phyloP scores from a whole-genome alignment of 2,329 filamentous ascomycete species.

The Sporothrix brasiliensis region DNA sequence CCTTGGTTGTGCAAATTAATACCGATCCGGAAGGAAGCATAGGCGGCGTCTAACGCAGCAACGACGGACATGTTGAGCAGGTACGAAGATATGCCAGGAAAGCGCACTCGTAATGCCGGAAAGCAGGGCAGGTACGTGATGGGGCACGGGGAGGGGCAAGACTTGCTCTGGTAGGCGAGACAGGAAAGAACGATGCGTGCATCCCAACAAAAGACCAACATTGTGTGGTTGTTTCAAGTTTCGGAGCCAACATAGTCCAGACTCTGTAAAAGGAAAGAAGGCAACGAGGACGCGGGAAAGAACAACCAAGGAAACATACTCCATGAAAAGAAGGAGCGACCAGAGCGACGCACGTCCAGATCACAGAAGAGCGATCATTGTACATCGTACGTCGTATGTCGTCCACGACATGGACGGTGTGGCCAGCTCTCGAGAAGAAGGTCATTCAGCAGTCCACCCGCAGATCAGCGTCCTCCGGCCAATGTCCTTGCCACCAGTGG shows the following conservation, averaged over 20 bases:
- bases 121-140: not conserved
- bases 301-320: not conserved
- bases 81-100: not conserved
- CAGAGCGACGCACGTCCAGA: slow-evolving; percentile 7
- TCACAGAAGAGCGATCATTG: too few species aligned
- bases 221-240: slow-evolving; percentile 20
- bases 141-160: not conserved
- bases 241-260: not conserved
- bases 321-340: not conserved
- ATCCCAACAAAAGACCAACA: too few species aligned
- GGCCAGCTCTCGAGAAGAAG: not conserved
- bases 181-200: not conserved
- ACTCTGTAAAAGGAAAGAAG: slow-evolving; percentile 13
- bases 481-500: slow-evolving; percentile 24
- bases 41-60: not conserved
- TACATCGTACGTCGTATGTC: not conserved
- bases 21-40: slow-evolving; percentile 25
- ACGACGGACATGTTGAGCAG: not conserved
- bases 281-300: not conserved
- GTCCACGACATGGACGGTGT: not conserved
- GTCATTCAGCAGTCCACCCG: not conserved
- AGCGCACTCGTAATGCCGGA: not conserved
- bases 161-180: not conserved
- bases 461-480: slow-evolving; percentile 5
- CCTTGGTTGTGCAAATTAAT: slow-evolving; percentile 31